Evolutionary conservation across 2,329 filamentous ascomycete genomes (phyloP), one percentile per base, ranked within the genome.

Genomic region (Chaetomium globosum): DNA sequence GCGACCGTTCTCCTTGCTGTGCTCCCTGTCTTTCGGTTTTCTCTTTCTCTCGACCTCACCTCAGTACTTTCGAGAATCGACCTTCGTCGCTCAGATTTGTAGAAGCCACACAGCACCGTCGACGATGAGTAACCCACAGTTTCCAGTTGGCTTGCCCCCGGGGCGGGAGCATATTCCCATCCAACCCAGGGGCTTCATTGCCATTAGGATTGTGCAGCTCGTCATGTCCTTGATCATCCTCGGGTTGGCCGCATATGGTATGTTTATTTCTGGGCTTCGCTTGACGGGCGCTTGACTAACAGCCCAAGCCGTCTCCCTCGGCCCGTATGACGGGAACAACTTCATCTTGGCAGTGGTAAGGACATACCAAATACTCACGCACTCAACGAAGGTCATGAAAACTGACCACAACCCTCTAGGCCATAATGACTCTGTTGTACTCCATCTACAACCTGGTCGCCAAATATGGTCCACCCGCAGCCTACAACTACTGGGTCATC

Each of bases 401-500:
- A 46, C 36, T 28, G 1, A 43, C 23, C 21, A 23, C 7, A 4
- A 43, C 12, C n/a, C 2, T 16, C 8, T 16, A 82, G 80, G 71
- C 75, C 65, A 66, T 84, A 49, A 76, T 77, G 33, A 82, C 81
- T 5, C 56, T 86, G 19, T 75, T 82, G 64, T 73, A 77, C 43
- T 77, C 76, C 56, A 74, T 80, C 66, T 87, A 85, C 75, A 75
- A 79, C 59, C 71, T 84, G 12, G 74, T 81, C 19, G 78, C 80
- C n/a, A 75, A 78, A 51, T 77, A 75, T 46, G 76, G 75, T 26
- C 71, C 75, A 0, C 76, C 78, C n/a, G 73, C 73, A 2, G 70
- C 77, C 23, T 85, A 82, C 74, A 86, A 86, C 73, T 82, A 82
- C 74, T 85, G 82, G 80, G 81, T 81, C 30, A 76, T 83, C 8